These are phyloP conservation scores for Botrytis deweyae DNA, from an alignment of 2,329 filamentous ascomycete species.

Conservation along the genomic window DNA sequence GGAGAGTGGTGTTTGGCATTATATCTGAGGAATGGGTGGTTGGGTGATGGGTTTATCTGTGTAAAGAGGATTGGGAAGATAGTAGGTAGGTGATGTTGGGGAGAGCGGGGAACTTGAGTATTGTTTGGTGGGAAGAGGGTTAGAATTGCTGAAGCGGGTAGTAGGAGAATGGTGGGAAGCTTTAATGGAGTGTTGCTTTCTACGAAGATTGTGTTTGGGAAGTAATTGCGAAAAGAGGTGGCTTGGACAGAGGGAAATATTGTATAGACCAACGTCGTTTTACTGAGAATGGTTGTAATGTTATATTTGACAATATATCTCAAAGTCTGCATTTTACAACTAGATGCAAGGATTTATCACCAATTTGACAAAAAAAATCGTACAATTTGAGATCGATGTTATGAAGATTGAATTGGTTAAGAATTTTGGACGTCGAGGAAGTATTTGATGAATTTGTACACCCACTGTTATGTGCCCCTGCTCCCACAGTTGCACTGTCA, in stretches of 20 bases:
- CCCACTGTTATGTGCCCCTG: not conserved
- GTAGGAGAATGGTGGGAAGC: not conserved
- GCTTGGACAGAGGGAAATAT: not conserved
- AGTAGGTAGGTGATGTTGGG: not conserved
- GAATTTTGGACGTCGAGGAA: not conserved
- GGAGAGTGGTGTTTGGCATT: not conserved
- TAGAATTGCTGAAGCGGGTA: not conserved
- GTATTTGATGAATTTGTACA: not conserved
- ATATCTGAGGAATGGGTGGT: not conserved
- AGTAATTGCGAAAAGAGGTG: not conserved
- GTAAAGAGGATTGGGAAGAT: not conserved
- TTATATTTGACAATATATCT: not conserved
- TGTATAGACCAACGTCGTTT: not conserved
- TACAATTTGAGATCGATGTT: not conserved
- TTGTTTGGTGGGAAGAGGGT: not conserved
- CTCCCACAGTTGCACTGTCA: constrained; percentile 10
- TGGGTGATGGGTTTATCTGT: not conserved
- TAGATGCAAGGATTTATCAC: not conserved
- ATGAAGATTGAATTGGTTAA: not conserved
- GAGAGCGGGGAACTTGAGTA: not conserved
- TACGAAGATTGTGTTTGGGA: not conserved
- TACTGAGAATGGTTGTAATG: not conserved
- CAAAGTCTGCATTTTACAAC: not conserved
- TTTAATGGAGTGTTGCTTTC: not conserved
- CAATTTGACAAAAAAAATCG: not conserved